Conservation (phyloP, 1,284 basidiomycete genomes). For the Omphalotus olearius region DNA sequence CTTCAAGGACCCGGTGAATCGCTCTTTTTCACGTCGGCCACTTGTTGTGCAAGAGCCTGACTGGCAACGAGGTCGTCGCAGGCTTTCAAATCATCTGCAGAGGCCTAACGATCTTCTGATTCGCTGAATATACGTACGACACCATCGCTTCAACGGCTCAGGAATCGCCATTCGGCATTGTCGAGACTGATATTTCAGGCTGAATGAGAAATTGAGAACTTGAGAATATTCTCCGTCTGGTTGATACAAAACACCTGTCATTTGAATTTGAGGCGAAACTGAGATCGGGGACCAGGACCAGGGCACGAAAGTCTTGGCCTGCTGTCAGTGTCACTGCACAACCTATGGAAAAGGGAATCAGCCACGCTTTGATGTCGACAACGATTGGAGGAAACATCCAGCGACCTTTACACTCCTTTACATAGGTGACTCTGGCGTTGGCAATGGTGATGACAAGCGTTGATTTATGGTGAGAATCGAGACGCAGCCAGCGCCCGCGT, state of each 20-base stretch:
- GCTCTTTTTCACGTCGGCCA: conserved; percentile 90
- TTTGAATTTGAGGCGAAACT: conserved; percentile 96
- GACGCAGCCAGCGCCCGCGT: too few species aligned
- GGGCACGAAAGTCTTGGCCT: conserved; percentile 83
- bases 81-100: conserved; percentile 58
- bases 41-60: conserved; percentile 72
- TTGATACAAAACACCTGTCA: conserved; percentile 62
- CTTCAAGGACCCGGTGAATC: conserved; percentile 86
- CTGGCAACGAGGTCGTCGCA: conserved; percentile 73
- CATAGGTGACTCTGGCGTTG: conserved; percentile 58
- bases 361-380: too few species aligned
- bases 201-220: conserved; percentile 86
- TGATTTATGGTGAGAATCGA: too few species aligned
- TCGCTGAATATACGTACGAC: conserved; percentile 86
- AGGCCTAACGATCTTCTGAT: conserved; percentile 71
- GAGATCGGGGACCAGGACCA: conserved; percentile 77
- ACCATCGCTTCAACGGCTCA: conserved; percentile 87
- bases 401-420: too few species aligned
- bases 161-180: conserved; percentile 86
- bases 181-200: conserved; percentile 87
- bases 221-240: conserved; percentile 70
- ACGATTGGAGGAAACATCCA: conserved; percentile 8
- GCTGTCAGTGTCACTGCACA: conserved; percentile 83
- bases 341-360: conserved; percentile 41
- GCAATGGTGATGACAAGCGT: too few species aligned